These are phyloP conservation scores for Picochlorum sp. DNA, from an alignment of 139 green algal genomes.

Conservation along the genomic window DNA sequence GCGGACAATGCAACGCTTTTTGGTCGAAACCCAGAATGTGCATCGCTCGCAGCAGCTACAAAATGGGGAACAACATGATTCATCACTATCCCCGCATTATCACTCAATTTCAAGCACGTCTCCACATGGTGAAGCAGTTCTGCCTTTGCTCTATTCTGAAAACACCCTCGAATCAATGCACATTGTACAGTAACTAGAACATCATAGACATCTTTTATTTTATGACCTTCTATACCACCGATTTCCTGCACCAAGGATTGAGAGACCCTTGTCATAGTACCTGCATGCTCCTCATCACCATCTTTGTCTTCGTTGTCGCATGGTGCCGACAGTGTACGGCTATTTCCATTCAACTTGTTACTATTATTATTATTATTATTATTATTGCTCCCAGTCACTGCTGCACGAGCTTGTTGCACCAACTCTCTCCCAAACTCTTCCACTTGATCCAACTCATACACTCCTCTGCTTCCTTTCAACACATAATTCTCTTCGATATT, in stretches of 20 bases:
- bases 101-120: constrained; percentile 22
- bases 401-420: neutral
- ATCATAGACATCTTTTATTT: constrained; percentile 16
- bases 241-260: constrained; percentile 36
- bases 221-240: neutral
- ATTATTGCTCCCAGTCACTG: neutral
- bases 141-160: neutral
- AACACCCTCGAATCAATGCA: constrained; percentile 55
- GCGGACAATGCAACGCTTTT: constrained; percentile 39
- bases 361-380: too few species aligned
- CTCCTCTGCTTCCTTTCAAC: too few species aligned
- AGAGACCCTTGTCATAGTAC: too few species aligned
- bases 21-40: constrained; percentile 14
- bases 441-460: too few species aligned
- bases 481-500: too few species aligned
- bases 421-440: too few species aligned
- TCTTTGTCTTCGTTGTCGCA: too few species aligned
- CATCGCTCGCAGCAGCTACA: constrained; percentile 31
- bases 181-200: constrained; percentile 54
- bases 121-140: constrained; percentile 51
- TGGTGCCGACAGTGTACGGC: too few species aligned
- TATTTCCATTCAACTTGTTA: too few species aligned
- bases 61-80: constrained; percentile 78
- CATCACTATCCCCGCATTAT: constrained; percentile 66
- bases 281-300: neutral